Evolutionary conservation across 192 early-diverging fungal genomes (phyloP).

Genomic region (Linnemannia hyalina): DNA sequence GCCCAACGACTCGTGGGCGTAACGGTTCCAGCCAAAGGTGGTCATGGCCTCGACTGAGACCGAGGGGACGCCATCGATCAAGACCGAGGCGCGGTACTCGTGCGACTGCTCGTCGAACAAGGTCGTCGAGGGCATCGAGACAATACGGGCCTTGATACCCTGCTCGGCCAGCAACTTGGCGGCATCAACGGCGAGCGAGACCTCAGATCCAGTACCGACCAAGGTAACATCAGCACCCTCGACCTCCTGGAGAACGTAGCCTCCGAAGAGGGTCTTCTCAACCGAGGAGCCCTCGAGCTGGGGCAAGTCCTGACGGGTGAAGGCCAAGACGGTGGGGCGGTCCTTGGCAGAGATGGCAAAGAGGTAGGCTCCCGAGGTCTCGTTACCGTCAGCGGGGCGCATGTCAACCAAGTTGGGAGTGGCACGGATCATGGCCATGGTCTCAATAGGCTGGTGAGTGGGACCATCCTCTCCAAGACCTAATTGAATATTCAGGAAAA

Average conservation of each 20-base stretch:
- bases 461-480: slow-evolving; percentile 95
- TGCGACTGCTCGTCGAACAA: slow-evolving; percentile 89
- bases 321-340: slow-evolving; percentile 88
- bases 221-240: slow-evolving; percentile 77
- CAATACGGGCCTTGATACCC: slow-evolving; percentile 80
- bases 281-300: slow-evolving; percentile 89
- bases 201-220: slow-evolving; percentile 95
- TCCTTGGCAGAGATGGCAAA: slow-evolving; percentile 81
- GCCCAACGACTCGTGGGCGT: slow-evolving; percentile 88
- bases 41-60: slow-evolving; percentile 91
- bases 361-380: slow-evolving; percentile 91
- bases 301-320: slow-evolving; percentile 96
- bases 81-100: slow-evolving; percentile 86
- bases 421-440: slow-evolving; percentile 90
- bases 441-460: slow-evolving; percentile 99
- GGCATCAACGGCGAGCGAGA: slow-evolving; percentile 90
- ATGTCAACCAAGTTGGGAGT: slow-evolving; percentile 91
- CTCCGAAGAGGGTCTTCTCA: slow-evolving; percentile 88
- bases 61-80: slow-evolving; percentile 84
- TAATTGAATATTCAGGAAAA: neutral
- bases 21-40: slow-evolving; percentile 94
- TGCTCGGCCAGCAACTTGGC: slow-evolving; percentile 80
- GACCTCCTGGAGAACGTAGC: slow-evolving; percentile 82
- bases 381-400: slow-evolving; percentile 97
- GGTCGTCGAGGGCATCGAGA: slow-evolving; percentile 95